Conservation (phyloP, 371 early-diverging fungal species). For the Entomophthora muscae region DNA sequence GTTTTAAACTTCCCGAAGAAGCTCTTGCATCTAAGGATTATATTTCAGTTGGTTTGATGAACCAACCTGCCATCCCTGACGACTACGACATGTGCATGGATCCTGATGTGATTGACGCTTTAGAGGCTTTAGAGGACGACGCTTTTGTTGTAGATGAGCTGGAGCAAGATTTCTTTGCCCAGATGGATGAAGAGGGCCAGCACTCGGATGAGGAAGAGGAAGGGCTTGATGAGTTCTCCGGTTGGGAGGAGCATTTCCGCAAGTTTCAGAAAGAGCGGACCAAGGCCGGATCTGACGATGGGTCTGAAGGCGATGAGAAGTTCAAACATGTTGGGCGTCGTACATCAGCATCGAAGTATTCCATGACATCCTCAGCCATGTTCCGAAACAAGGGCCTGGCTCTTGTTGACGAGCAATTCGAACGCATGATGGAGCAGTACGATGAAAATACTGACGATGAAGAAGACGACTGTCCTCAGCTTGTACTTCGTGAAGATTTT, state of each 20-base stretch:
- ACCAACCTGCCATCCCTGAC: conserved; percentile 21
- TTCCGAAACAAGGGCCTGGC: conserved; percentile 75
- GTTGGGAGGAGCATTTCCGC: conserved; percentile 48
- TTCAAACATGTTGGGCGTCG: conserved; percentile 18
- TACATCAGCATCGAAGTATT: conserved; percentile 34
- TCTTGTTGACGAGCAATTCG: conserved; percentile 83
- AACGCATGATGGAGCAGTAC: conserved; percentile 59
- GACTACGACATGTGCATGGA: conserved; percentile 30
- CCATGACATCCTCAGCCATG: conserved; percentile 85
- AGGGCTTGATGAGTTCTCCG: conserved; percentile 24
- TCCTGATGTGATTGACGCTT: conserved; percentile 38
- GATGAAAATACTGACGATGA: conserved; percentile 28
- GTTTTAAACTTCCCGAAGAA: conserved; percentile 44
- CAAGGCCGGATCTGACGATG: conserved; percentile 10
- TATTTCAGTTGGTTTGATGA: conserved; percentile 25
- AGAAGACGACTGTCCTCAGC: conserved; percentile 26
- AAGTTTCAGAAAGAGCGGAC: conserved; percentile 26
- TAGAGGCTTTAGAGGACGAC: conserved; percentile 85
- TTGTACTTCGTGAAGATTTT: conserved; percentile 34
- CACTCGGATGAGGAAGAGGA: conserved; percentile 32
- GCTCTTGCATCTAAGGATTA: conserved; percentile 51
- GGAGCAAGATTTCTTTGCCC: conserved; percentile 60
- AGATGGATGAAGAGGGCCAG: conserved; percentile 26
- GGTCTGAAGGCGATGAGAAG: conserved; percentile 18
- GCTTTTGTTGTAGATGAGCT: conserved; percentile 55